Percentiles rank a stretch among this genome's conserved stretches.
Evolutionary conservation across 805 yeast genomes (phyloP).

Genomic region (Ogataea naganishii): DNA sequence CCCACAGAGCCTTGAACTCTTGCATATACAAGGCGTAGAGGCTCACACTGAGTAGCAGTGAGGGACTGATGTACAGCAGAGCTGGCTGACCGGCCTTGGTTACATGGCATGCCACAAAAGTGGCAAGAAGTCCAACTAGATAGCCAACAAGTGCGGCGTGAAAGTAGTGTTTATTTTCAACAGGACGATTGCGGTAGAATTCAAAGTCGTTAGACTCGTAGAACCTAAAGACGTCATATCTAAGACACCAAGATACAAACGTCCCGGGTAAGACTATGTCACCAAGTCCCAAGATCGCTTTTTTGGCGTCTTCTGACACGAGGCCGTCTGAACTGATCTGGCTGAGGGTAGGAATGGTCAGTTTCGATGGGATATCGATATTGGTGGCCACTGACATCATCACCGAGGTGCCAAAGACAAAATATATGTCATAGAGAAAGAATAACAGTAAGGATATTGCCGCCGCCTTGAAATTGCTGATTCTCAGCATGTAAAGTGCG

Average conservation of each 20-base stretch:
- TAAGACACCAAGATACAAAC: conserved; percentile 41
- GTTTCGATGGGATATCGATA: conserved; percentile 46
- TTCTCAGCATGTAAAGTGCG: conserved; percentile 28
- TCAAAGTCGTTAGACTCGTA: conserved; percentile 24
- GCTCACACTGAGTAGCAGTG: conserved; percentile 25
- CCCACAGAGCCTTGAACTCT: conserved; percentile 34
- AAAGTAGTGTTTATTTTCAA: conserved; percentile 47
- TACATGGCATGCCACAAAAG: conserved; percentile 30
- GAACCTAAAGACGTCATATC: conserved; percentile 41
- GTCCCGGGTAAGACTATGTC: conserved; percentile 58
- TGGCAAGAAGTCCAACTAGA: conserved; percentile 31
- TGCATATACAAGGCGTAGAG: conserved; percentile 27
- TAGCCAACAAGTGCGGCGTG: conserved; percentile 37
- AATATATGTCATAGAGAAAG: conserved; percentile 55
- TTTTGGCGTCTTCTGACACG: conserved; percentile 2
- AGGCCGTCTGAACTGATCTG: conserved; percentile 10
- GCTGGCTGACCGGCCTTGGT: conserved; percentile 58
- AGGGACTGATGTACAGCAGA: conserved; percentile 53
- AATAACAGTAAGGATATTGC: conserved; percentile 36
- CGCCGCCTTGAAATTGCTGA: conserved; percentile 39
- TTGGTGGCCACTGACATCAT: conserved; percentile 56
- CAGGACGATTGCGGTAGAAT: conserved; percentile 30
- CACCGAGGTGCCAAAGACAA: conserved; percentile 54
- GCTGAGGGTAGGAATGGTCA: conserved; percentile 32
- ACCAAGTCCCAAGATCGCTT: conserved; percentile 51